phyloP scores from a whole-genome alignment of 495 filamentous ascomycete species.

The Talaromyces proteolyticus region DNA sequence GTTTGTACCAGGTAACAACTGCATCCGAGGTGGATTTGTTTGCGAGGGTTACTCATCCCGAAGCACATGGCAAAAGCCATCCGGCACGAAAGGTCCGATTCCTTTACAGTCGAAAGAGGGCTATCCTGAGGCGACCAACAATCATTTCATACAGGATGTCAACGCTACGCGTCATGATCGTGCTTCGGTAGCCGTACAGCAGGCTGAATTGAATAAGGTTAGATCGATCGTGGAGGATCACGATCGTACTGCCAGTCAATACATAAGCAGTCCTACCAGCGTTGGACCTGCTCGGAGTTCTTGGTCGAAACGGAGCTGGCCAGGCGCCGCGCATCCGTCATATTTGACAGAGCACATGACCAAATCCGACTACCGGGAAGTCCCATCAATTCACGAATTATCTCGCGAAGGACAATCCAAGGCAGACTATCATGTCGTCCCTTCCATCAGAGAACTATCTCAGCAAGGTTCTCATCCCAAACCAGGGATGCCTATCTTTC shows the following conservation, averaged over 20 bases:
- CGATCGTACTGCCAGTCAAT: constrained; percentile 30
- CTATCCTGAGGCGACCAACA: constrained; percentile 47
- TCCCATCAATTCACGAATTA: constrained; percentile 37
- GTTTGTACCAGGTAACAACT: constrained; percentile 73
- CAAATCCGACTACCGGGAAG: constrained; percentile 36
- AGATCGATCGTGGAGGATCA: constrained; percentile 39
- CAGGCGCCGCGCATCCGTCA: constrained; percentile 21
- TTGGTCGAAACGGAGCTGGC: constrained; percentile 37
- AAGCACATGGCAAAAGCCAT: constrained; percentile 65
- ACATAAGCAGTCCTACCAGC: constrained; percentile 32
- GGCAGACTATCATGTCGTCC: constrained; percentile 36
- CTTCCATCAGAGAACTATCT: constrained; percentile 35
- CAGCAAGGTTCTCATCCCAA: constrained; percentile 28
- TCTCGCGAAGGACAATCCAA: constrained; percentile 35
- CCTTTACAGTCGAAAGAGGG: constrained; percentile 83
- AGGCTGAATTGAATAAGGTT: constrained; percentile 32
- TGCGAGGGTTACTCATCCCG: constrained; percentile 89
- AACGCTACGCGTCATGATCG: constrained; percentile 34
- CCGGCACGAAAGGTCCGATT: constrained; percentile 56
- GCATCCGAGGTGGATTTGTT: constrained; percentile 81
- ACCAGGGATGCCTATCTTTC: constrained; percentile 30
- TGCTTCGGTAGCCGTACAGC: constrained; percentile 27
- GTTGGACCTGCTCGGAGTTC: constrained; percentile 23
- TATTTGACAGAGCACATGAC: constrained; percentile 32
- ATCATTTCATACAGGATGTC: constrained; percentile 44